These are phyloP conservation scores for Bryopsis sp. DNA, from an alignment of 139 green algal species.

Conservation along the genomic window DNA sequence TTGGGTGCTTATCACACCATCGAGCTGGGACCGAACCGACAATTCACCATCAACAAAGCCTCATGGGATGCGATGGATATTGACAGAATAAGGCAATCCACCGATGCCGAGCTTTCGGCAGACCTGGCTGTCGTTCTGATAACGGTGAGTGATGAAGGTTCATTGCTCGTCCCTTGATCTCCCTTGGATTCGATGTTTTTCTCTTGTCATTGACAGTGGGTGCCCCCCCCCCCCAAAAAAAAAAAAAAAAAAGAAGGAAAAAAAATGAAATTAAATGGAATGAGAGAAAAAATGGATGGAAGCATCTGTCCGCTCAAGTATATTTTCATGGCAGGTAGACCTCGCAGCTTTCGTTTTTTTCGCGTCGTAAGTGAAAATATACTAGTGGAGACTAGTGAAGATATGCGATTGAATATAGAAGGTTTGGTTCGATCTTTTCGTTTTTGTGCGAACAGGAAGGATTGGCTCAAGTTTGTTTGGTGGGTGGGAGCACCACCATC, in stretches of 20 bases:
- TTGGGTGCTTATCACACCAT: conserved; percentile 92
- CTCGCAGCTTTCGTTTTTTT: no score
- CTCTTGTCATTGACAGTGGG: no score
- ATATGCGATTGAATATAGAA: background rate
- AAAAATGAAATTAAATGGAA: no score
- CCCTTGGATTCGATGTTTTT: no score
- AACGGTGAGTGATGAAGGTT: conserved; percentile 43
- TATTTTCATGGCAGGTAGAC: no score
- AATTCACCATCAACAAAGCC: conserved; percentile 13
- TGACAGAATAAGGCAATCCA: conserved; percentile 55
- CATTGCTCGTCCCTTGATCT: no score
- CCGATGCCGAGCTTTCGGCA: conserved; percentile 60
- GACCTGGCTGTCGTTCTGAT: conserved; percentile 90
- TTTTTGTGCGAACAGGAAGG: conserved; percentile 58
- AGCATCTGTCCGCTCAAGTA: no score
- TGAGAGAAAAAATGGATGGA: no score
- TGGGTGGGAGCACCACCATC: conserved; percentile 72
- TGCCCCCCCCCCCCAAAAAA: no score
- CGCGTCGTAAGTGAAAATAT: background rate
- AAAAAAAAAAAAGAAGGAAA: no score
- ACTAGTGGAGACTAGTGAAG: background rate
- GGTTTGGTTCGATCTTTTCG: background rate
- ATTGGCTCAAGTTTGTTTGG: conserved; percentile 76
- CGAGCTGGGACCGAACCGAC: conserved; percentile 66
- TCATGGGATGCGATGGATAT: conserved; percentile 79